Evolutionary conservation across 1,284 basidiomycete genomes (phyloP).

Genomic region (Rhodotorula sp.): DNA sequence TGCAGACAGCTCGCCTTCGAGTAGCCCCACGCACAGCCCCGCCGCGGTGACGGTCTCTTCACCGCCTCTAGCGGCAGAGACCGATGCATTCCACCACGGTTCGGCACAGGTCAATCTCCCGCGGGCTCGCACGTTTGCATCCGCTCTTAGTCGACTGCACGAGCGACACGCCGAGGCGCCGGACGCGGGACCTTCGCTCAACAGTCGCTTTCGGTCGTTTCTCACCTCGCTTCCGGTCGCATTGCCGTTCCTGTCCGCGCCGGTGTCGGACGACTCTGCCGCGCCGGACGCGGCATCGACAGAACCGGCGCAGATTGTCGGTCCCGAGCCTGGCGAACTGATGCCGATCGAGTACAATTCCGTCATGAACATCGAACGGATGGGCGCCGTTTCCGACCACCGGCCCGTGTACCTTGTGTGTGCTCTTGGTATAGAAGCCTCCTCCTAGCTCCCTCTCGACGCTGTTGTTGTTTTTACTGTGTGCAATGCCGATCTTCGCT

Average conservation of each 20-base stretch:
- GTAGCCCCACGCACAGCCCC: not conserved
- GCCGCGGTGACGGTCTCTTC: not conserved
- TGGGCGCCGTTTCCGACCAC: constrained; percentile 41
- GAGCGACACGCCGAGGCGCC: not conserved
- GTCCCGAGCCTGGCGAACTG: constrained; percentile 39
- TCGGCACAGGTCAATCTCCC: not conserved
- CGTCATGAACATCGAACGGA: constrained; percentile 36
- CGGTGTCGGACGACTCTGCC: not conserved
- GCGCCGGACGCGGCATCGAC: not conserved
- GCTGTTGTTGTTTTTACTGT: not conserved
- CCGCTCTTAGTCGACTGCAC: not conserved
- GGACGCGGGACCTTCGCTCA: constrained; percentile 10
- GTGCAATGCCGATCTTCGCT: not conserved
- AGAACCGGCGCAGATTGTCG: not conserved
- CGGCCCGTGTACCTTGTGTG: constrained; percentile 37
- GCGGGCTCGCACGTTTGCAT: not conserved
- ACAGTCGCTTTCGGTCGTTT: constrained; percentile 36
- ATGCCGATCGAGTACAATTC: constrained; percentile 39
- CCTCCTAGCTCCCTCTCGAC: not conserved
- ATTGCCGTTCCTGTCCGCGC: constrained; percentile 18
- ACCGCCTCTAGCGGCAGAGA: not conserved
- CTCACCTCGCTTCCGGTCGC: constrained; percentile 31
- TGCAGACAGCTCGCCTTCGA: not conserved
- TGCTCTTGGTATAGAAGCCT: constrained; percentile 33
- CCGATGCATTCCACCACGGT: too few species aligned